These are phyloP conservation scores for Schwanniomyces occidentalis DNA, from an alignment of 805 yeast species.

Conservation along the genomic window DNA sequence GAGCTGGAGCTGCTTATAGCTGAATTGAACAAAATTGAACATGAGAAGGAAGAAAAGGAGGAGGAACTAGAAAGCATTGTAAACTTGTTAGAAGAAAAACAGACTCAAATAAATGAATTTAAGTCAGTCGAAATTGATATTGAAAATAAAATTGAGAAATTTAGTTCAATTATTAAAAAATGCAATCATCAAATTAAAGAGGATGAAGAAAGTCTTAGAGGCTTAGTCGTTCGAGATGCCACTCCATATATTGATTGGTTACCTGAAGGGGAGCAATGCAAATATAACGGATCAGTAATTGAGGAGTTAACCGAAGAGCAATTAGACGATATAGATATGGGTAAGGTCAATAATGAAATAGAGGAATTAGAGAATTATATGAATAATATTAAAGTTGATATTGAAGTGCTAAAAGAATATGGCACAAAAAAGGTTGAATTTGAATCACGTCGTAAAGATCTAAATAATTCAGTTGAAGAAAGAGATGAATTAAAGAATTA, in stretches of 20 bases:
- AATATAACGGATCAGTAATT: constrained; percentile 37
- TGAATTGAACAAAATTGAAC: constrained; percentile 32
- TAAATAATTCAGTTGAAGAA: constrained; percentile 63
- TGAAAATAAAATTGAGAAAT: constrained; percentile 61
- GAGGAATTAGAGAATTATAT: constrained; percentile 55
- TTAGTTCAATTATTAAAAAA: constrained; percentile 37
- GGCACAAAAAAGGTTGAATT: constrained; percentile 66
- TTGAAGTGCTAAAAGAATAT: constrained; percentile 76
- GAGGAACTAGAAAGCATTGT: constrained; percentile 38
- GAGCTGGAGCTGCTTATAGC: constrained; percentile 36
- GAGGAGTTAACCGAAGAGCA: constrained; percentile 53
- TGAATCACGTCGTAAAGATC: constrained; percentile 58
- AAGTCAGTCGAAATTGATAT: constrained; percentile 68
- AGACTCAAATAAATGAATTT: constrained; percentile 52
- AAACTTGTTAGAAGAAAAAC: constrained; percentile 34
- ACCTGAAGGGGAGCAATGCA: constrained; percentile 34
- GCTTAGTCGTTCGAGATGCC: constrained; percentile 55
- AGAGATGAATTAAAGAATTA: constrained; percentile 64
- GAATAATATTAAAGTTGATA: constrained; percentile 60
- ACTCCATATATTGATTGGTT: constrained; percentile 53
- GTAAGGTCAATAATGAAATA: constrained; percentile 51
- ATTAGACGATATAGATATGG: constrained; percentile 47
- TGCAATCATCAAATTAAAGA: constrained; percentile 41
- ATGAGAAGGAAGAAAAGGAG: constrained; percentile 37
- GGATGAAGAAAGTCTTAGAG: constrained; percentile 40